A percentile compares a stretch with the other conserved stretches of the same genome.
These are phyloP conservation scores for Cymbopogon citratus DNA, from an alignment of 176 grass and related monocot genomes.

Conservation along the genomic window DNA sequence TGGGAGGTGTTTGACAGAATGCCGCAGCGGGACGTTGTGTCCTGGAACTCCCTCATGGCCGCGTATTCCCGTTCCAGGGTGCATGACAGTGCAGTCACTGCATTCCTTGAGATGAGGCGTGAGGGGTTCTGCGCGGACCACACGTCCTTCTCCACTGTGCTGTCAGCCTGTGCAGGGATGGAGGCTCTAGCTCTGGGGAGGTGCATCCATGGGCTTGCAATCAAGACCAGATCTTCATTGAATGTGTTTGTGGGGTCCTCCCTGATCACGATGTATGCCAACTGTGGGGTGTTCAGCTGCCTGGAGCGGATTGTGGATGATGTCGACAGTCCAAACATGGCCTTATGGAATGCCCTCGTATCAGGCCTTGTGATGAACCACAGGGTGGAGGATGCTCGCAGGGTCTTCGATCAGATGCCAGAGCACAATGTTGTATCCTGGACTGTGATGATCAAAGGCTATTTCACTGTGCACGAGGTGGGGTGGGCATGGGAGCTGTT, in stretches of 20 bases:
- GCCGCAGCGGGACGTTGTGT: conserved; percentile 37
- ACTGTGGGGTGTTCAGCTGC: conserved; percentile 19
- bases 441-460: conserved; percentile 62
- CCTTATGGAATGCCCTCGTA: conserved; percentile 51
- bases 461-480: conserved; percentile 22
- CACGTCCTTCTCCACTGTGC: conserved; percentile 36
- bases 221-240: conserved; percentile 3
- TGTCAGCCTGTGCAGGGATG: conserved; percentile 33
- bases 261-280: conserved; percentile 56
- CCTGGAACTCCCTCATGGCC: conserved; percentile 66
- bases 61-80: conserved; percentile 8
- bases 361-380: conserved; percentile 54
- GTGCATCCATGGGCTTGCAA: conserved; percentile 34
- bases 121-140: conserved; percentile 18
- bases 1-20: conserved; percentile 55
- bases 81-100: not conserved
- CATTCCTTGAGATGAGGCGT: conserved; percentile 27
- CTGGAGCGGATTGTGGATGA: conserved; percentile 19
- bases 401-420: conserved; percentile 41
- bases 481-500: conserved; percentile 41
- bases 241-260: conserved; percentile 67
- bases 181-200: conserved; percentile 40
- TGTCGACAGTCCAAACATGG: conserved; percentile 31
- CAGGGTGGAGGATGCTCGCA: conserved; percentile 35
- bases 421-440: conserved; percentile 62